These are phyloP conservation scores for Aristolochia californica DNA, from an alignment of 164 flowering plant species.

Conservation along the genomic window DNA sequence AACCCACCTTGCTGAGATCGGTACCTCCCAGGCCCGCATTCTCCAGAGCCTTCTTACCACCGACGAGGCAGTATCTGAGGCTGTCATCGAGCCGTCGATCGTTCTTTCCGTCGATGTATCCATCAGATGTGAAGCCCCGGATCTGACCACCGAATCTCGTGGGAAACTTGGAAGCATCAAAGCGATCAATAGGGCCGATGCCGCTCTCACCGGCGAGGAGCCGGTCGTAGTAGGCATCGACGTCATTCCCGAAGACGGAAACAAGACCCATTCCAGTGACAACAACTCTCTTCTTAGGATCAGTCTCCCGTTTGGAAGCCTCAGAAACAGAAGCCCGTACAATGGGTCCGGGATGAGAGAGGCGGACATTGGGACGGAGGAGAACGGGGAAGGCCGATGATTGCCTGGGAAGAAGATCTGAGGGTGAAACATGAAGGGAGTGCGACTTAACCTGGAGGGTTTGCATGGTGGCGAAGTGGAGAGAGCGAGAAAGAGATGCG, in stretches of 20 bases:
- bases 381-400: background rate
- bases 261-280: constrained; percentile 30
- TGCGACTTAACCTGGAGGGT: constrained; percentile 6
- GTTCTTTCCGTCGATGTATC: constrained; percentile 84
- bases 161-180: constrained; percentile 88
- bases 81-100: constrained; percentile 83
- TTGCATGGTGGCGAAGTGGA: constrained; percentile 4
- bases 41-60: constrained; percentile 83
- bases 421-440: constrained; percentile 3
- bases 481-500: background rate
- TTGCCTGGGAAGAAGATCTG: background rate
- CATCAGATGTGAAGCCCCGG: constrained; percentile 54
- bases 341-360: background rate
- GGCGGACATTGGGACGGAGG: background rate
- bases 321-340: background rate
- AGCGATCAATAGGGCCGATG: constrained; percentile 53
- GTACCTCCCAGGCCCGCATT: constrained; percentile 60
- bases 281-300: constrained; percentile 28
- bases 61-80: constrained; percentile 71
- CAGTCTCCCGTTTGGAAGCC: constrained; percentile 19
- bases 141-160: constrained; percentile 91
- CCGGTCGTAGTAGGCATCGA: constrained; percentile 54
- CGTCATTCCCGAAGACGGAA: constrained; percentile 82
- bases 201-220: constrained; percentile 73
- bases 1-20: constrained; percentile 36